A percentile compares a stretch with the other conserved stretches of the same genome.
phyloP scores from a whole-genome alignment of 148 eudicot species.

The Spergularia marina region DNA sequence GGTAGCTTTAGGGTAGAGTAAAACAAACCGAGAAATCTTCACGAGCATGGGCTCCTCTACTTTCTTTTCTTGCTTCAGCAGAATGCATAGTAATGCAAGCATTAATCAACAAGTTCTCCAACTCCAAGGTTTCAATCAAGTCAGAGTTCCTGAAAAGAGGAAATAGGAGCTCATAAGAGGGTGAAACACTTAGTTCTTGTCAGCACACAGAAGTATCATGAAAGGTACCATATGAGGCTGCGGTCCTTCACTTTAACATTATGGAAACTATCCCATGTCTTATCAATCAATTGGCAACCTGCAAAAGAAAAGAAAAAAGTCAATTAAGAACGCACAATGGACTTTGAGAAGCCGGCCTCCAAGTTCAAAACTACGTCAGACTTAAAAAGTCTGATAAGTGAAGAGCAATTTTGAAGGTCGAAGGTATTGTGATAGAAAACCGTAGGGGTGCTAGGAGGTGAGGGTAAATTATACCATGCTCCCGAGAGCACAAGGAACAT shows the following conservation, averaged over 20 bases:
- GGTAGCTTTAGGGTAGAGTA: slow-evolving; percentile 3
- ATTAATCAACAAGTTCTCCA: slow-evolving; percentile 90
- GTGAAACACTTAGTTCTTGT: neutral
- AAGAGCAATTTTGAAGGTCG: too few relatives aligned
- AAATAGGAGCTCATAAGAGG: neutral
- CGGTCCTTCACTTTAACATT: slow-evolving; percentile 89
- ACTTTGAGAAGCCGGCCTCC: neutral
- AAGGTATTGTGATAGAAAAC: too few relatives aligned
- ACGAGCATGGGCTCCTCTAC: slow-evolving; percentile 95
- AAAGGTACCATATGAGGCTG: slow-evolving; percentile 76
- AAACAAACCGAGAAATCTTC: slow-evolving; percentile 84
- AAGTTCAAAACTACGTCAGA: too few relatives aligned
- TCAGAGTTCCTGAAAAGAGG: slow-evolving; percentile 76
- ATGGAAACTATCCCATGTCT: slow-evolving; percentile 91
- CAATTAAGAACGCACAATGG: neutral
- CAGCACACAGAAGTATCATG: slow-evolving; percentile 3
- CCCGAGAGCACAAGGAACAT: too few relatives aligned
- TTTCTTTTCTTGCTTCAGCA: slow-evolving; percentile 98
- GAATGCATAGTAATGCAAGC: slow-evolving; percentile 98
- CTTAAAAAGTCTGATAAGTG: too few relatives aligned
- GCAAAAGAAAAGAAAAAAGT: slow-evolving; percentile 21
- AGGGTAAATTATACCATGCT: too few relatives aligned
- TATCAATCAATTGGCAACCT: slow-evolving; percentile 89
- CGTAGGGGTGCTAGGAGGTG: too few relatives aligned
- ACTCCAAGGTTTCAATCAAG: slow-evolving; percentile 91